Conservation (phyloP, 352 stramenopile species). For the Globisporangium cylindrosporum region DNA sequence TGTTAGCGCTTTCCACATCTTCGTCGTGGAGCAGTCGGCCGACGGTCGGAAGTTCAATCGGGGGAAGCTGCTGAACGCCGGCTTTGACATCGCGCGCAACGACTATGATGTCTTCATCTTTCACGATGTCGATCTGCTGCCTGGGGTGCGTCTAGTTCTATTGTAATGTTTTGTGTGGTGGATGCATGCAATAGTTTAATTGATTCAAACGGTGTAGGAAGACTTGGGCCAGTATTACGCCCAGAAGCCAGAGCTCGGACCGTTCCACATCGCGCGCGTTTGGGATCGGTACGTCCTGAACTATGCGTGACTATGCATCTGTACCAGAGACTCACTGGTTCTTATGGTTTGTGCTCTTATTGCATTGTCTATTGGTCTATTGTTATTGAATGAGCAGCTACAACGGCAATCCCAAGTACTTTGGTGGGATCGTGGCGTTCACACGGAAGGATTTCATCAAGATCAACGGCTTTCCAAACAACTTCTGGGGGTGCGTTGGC, state of each 20-base stretch:
- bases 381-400: conserved; percentile 42
- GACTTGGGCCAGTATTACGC: conserved; percentile 84
- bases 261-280: conserved; percentile 92
- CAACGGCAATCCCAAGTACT: conserved; percentile 93
- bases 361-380: neutral
- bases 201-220: conserved; percentile 23
- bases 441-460: conserved; percentile 83
- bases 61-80: conserved; percentile 96
- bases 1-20: conserved; percentile 83
- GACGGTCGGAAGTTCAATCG: conserved; percentile 96
- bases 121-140: conserved; percentile 96
- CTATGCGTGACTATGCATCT: neutral
- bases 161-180: neutral
- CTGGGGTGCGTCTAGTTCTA: conserved; percentile 28
- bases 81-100: conserved; percentile 88
- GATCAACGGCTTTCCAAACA: conserved; percentile 96
- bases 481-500: conserved; percentile 85
- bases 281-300: conserved; percentile 73
- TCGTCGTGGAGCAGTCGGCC: conserved; percentile 93
- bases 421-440: conserved; percentile 93
- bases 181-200: neutral
- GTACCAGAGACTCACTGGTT: neutral
- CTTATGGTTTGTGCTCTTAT: neutral
- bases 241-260: conserved; percentile 47
- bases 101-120: conserved; percentile 90